These are phyloP conservation scores for Phytopythium vexans DNA, from an alignment of 352 stramenopile species.

Conservation along the genomic window DNA sequence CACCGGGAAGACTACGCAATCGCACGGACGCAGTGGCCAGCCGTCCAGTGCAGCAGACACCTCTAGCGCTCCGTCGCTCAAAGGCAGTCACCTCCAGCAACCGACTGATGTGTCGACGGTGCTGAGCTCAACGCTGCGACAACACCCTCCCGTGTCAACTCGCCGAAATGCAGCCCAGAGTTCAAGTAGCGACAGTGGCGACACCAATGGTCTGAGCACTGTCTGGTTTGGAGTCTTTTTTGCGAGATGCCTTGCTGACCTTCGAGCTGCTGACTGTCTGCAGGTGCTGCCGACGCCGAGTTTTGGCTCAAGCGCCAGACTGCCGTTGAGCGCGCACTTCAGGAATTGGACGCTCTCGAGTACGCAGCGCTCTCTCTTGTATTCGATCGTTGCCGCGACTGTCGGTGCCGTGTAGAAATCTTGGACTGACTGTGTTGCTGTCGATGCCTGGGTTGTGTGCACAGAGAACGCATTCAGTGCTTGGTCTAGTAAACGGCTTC, in stretches of 20 bases:
- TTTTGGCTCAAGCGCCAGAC: slow-evolving; percentile 40
- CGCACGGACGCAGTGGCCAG: too few species aligned
- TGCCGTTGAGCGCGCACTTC: slow-evolving; percentile 23
- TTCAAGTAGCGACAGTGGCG: too few species aligned
- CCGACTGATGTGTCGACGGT: too few species aligned
- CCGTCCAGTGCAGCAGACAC: too few species aligned
- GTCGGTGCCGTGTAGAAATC: not conserved
- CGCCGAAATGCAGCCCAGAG: too few species aligned
- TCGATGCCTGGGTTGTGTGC: slow-evolving; percentile 1
- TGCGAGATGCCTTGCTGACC: not conserved
- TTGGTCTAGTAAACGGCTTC: slow-evolving; percentile 11
- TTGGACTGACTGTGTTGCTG: not conserved
- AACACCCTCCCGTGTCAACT: too few species aligned
- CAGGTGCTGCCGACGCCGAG: slow-evolving; percentile 20
- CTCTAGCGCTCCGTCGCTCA: too few species aligned
- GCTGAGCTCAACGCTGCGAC: too few species aligned
- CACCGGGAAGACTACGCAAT: too few species aligned
- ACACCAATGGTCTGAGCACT: too few species aligned
- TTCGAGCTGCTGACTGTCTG: slow-evolving; percentile 4
- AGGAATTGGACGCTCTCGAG: slow-evolving; percentile 31
- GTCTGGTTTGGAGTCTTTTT: slow-evolving; percentile 3
- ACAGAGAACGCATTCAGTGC: slow-evolving; percentile 16
- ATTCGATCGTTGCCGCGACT: not conserved
- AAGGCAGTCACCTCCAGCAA: too few species aligned
- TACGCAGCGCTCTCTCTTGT: slow-evolving; percentile 8